Evolutionary conservation across 768 basidiomycete species (phyloP).

Genomic region (Boletellus ananas): DNA sequence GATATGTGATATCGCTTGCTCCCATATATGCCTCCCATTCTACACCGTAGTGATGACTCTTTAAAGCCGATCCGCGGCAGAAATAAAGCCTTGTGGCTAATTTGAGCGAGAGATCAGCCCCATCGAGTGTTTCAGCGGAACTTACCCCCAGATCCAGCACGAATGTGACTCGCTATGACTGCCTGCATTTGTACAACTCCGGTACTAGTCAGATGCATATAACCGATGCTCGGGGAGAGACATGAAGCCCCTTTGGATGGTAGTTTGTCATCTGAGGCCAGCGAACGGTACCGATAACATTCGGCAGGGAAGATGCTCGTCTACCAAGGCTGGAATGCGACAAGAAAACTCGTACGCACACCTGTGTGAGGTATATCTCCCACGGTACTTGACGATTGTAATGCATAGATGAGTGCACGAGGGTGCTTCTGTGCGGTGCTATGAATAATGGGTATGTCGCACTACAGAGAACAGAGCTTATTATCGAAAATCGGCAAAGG

Average conservation of each 20-base stretch:
- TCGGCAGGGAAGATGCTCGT: slow-evolving; percentile 3
- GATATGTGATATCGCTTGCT: slow-evolving; percentile 50
- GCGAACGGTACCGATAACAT: not conserved
- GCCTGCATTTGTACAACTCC: slow-evolving; percentile 92
- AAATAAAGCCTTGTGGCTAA: slow-evolving; percentile 85
- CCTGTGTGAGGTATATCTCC: slow-evolving; percentile 75
- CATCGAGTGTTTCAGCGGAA: not conserved
- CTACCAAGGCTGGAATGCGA: slow-evolving; percentile 55
- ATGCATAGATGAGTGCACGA: slow-evolving; percentile 79
- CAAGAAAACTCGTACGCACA: slow-evolving; percentile 79
- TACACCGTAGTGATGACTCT: slow-evolving; percentile 73
- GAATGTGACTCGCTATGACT: slow-evolving; percentile 72
- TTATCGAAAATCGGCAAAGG: no score
- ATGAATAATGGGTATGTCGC: not conserved
- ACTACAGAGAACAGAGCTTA: not conserved
- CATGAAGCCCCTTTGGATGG: slow-evolving; percentile 61
- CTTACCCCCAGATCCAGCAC: slow-evolving; percentile 52
- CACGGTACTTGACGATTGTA: slow-evolving; percentile 87
- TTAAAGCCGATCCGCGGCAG: slow-evolving; percentile 72
- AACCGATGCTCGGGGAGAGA: slow-evolving; percentile 51
- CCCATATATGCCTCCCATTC: slow-evolving; percentile 61
- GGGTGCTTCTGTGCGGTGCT: slow-evolving; percentile 45
- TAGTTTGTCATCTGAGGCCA: slow-evolving; percentile 54
- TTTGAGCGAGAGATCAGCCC: not conserved
- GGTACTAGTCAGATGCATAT: slow-evolving; percentile 90